Conservation (phyloP, 345 rosid genomes). For the Populus pruinosa region DNA sequence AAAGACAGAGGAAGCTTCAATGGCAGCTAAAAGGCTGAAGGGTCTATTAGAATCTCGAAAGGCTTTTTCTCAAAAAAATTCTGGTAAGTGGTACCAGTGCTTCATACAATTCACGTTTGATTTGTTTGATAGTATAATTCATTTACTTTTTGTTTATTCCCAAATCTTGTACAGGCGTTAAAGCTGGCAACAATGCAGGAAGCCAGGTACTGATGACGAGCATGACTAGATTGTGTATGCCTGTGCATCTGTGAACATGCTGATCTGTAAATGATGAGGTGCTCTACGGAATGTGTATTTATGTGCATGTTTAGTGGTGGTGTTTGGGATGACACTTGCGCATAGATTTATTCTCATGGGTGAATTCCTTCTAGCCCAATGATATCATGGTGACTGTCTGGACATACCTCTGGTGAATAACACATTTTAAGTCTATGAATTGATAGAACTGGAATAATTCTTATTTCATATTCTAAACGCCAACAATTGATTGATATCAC, state of each 20-base stretch:
- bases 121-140: background rate
- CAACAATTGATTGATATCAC: background rate
- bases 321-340: conserved; percentile 11
- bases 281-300: background rate
- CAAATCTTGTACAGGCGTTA: conserved; percentile 42
- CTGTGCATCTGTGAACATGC: background rate
- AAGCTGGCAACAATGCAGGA: conserved; percentile 35
- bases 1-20: conserved; percentile 66
- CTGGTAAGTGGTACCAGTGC: conserved; percentile 29
- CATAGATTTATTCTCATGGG: background rate
- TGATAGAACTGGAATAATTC: background rate
- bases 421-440: background rate
- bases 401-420: background rate
- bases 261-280: background rate
- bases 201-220: conserved; percentile 42
- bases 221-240: background rate
- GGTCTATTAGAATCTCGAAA: conserved; percentile 49
- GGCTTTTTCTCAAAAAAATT: conserved; percentile 30
- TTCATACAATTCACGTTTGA: background rate
- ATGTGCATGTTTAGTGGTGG: background rate
- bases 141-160: conserved; percentile 11
- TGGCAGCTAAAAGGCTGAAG: conserved; percentile 54
- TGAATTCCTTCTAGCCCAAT: background rate
- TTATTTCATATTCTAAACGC: background rate
- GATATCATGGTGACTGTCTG: background rate